phyloP scores from a whole-genome alignment of 2,329 filamentous ascomycete genomes.

The Alternaria viburni region DNA sequence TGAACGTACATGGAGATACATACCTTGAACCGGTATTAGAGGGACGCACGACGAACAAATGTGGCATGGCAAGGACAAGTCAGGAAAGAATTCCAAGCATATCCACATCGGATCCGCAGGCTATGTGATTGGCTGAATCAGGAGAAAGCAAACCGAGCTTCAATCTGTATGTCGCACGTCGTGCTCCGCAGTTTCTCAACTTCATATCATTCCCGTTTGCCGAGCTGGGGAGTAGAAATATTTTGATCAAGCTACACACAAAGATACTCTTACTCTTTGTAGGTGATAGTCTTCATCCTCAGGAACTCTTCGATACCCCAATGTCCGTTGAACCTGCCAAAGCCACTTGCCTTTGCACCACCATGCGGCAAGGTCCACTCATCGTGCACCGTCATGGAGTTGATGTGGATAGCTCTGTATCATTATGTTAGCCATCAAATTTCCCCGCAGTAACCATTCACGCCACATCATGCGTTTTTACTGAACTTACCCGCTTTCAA shows the following conservation, averaged over 20 bases:
- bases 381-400: slow-evolving; percentile 59
- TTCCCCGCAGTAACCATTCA: too few species aligned
- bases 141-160: not conserved
- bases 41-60: not conserved
- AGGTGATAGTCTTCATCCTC: slow-evolving; percentile 51
- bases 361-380: slow-evolving; percentile 57
- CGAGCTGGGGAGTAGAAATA: too few species aligned
- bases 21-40: not conserved
- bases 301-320: slow-evolving; percentile 57
- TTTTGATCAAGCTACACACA: not conserved
- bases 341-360: slow-evolving; percentile 58
- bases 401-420: slow-evolving; percentile 58
- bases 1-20: not conserved
- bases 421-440: too few species aligned
- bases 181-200: not conserved
- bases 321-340: slow-evolving; percentile 55
- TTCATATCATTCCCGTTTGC: too few species aligned
- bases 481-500: slow-evolving; percentile 67
- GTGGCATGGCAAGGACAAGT: not conserved
- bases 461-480: too few species aligned
- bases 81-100: not conserved
- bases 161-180: not conserved
- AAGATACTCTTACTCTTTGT: slow-evolving; percentile 36
- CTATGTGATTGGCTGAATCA: not conserved
- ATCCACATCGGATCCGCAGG: not conserved